Base-by-base conservation (phyloP, 805 yeast species). In the Metschnikowia kofuensis region DNA sequence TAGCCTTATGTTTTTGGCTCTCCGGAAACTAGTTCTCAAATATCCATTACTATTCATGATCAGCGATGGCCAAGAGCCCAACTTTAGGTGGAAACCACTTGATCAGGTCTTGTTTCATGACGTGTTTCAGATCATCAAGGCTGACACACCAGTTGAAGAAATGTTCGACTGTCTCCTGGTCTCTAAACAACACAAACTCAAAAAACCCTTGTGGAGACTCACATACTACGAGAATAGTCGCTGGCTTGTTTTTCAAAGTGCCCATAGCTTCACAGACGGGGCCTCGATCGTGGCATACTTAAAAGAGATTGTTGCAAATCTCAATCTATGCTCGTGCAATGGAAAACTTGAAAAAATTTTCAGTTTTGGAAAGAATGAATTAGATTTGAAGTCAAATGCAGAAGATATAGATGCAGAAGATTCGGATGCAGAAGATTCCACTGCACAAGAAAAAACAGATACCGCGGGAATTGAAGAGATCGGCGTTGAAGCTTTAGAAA, bases 231-330 rank as follows among this genome's bases (percentile, higher is more conserved):
- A 26, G 7, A 35, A 46, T 11, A 36, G 50, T 6, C 39, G 45
- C 13, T 46, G 50, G 53, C 45, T 50, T 30, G 39, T 49, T 13
- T 43, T 50, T 34, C 40, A 46, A 27, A 40, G 45, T 11, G 44
- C 50, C 7, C 53, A 50, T 21, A 30, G 44, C 11, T 40, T 40
- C 41, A 50, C 53, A 6, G 53, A 50, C 30, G 53, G 50, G 2
- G 53, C 48, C n/a, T 46, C 53, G 12, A 40, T 46, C 14, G 38
- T 46, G 35, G 50, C 53, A 4, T 50, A 46, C 28, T 30, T 50
- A 13, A 46, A 50, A n/a, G 53, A 50, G 9, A 29, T 46, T 15
- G 50, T 50, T 21, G 53, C 46, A 26, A 29, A 26, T 4, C 38
- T 46, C 35, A 46, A 34, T 34, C 21, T 21, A 3, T 21, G 21